These are phyloP conservation scores for Mycena capillaripes DNA, from an alignment of 768 basidiomycete species.

Conservation along the genomic window DNA sequence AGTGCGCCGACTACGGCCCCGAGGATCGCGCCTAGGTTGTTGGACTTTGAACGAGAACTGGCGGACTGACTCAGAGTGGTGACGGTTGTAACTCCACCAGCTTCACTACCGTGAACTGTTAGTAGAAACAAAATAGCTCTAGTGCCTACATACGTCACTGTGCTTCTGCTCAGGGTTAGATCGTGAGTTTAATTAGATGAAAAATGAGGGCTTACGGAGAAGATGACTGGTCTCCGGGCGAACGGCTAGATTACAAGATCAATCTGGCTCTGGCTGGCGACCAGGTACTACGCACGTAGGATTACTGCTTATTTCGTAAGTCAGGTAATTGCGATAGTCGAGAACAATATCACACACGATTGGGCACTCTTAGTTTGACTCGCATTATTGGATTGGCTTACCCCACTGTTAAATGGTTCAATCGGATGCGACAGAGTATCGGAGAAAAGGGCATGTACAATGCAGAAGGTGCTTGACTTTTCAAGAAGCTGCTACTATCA, in stretches of 20 bases:
- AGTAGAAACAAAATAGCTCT: neutral
- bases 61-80: neutral
- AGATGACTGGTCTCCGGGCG: neutral
- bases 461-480: neutral
- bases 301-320: too few species aligned
- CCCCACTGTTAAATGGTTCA: neutral
- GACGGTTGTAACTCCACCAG: constrained; percentile 6
- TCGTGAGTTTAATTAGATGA: neutral
- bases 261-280: neutral
- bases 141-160: constrained; percentile 2
- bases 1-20: constrained; percentile 17
- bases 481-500: neutral
- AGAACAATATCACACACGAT: too few species aligned
- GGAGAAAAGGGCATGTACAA: neutral
- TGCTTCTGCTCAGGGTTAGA: neutral
- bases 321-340: too few species aligned
- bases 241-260: neutral
- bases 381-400: neutral
- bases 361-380: neutral
- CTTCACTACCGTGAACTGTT: too few species aligned
- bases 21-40: neutral
- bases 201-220: neutral
- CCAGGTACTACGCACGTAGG: neutral
- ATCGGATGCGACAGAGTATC: neutral
- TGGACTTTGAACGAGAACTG: neutral